Base-by-base conservation (phyloP, 2,329 filamentous ascomycete species). In the Verticillium dahliae region DNA sequence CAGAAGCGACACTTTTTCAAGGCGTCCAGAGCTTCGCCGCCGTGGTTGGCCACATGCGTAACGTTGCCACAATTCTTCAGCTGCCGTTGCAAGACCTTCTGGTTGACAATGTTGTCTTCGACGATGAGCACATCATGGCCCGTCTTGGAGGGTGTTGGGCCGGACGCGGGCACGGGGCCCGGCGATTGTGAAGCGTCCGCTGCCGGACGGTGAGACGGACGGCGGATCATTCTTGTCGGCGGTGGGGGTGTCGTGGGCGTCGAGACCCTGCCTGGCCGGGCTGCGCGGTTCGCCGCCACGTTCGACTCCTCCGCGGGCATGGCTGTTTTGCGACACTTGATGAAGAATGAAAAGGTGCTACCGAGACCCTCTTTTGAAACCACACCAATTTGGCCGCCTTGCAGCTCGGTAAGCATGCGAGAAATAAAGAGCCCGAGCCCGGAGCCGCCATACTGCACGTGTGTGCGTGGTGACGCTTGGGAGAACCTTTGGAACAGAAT, bases 341-440 rank as follows among this genome's bases (percentile, higher is more conserved):
- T 82, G 70, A 91, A 92, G 71, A 93, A 92, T 34, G 85, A 88
- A 72, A 92, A 92, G 0, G 85, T 90, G 72, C 87, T 90, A 45
- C 90, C 90, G 41, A 85, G 79, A 13, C 87, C 89, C 62, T 85
- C 82, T 63, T 84, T 77, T 0, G 88, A 90, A 1, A 82, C 80
- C 2, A 92, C 89, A 7, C 89, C 89, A 61, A 92, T 91, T 70
- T 91, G 88, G 2, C 90, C 90, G 14, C 90, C 90, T 74, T 92
- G 90, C 58, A 92, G 76, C 70, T 92, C 89, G 1, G 88, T 90
- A 57, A 93, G 76, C 67, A 90, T 89, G 41, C 89, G 82, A 4
- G 87, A 91, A 70, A 93, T 92, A 75, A 92, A 92, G 1, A 93
- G 76, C 0, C 88, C 88, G 0, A 91, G 75, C 0, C 88, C 88